Conservation (phyloP, 2,329 filamentous ascomycete species). For the Penicillium sp. region DNA sequence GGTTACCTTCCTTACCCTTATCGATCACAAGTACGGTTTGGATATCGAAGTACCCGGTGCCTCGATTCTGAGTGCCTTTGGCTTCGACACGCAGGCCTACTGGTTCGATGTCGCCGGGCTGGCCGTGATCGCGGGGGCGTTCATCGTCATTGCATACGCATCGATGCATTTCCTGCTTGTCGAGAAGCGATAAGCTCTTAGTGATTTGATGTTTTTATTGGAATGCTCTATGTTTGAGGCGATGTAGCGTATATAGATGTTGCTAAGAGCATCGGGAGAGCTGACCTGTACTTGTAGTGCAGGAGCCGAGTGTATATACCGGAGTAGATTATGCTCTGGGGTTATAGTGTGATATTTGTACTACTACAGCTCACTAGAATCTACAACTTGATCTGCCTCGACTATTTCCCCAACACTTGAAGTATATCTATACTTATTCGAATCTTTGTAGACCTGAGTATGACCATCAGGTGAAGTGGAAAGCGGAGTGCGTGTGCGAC, state of each 20-base stretch:
- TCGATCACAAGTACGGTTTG: constrained; percentile 92
- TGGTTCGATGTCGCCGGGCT: constrained; percentile 83
- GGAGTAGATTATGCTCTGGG: constrained; percentile 1
- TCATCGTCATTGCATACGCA: constrained; percentile 81
- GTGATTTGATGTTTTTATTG: neutral
- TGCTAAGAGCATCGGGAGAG: neutral
- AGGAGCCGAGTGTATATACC: constrained; percentile 11
- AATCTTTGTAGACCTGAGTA: neutral
- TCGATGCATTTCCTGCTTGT: constrained; percentile 94
- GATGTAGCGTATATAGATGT: neutral
- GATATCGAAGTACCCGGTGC: constrained; percentile 96
- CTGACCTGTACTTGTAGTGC: neutral
- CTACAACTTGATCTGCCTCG: neutral
- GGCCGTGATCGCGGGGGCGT: constrained; percentile 75
- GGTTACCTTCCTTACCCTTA: constrained; percentile 81
- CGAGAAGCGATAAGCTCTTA: constrained; percentile 68
- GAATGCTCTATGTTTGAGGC: neutral
- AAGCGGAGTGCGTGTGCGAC: constrained; percentile 12
- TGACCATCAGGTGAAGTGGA: neutral
- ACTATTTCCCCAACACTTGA: neutral
- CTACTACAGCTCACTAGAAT: neutral
- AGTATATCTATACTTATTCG: neutral
- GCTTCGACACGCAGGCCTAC: constrained; percentile 82
- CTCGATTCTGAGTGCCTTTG: constrained; percentile 90
- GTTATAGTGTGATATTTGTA: neutral